Conservation (phyloP, 2,329 filamentous ascomycete species). For the Pseudogymnoascus sp. region DNA sequence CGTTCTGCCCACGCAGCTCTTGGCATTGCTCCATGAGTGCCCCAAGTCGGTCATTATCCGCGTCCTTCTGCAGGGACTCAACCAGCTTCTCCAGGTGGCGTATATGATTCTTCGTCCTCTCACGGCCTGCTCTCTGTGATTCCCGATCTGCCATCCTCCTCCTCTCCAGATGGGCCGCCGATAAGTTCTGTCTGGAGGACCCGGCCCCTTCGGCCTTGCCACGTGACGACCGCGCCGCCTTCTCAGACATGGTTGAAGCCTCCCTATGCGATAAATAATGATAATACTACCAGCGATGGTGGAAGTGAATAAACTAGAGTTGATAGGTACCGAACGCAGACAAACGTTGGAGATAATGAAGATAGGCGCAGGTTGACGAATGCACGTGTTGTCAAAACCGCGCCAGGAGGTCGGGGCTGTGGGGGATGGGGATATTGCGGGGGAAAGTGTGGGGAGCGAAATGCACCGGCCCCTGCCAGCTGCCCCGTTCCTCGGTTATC, state of each 20-base stretch:
- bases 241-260: not conserved
- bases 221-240: not conserved
- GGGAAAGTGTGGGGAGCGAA: not conserved
- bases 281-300: not conserved
- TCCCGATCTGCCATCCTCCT: not conserved
- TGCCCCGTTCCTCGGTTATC: not conserved
- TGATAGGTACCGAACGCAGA: not conserved
- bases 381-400: not conserved
- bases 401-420: not conserved
- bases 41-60: not conserved
- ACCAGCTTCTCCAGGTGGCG: not conserved
- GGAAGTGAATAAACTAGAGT: not conserved
- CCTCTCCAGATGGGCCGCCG: not conserved
- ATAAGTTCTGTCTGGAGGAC: not conserved
- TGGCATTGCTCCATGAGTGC: constrained; percentile 4
- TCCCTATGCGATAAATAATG: not conserved
- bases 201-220: not conserved
- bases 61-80: not conserved
- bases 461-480: not conserved
- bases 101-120: constrained; percentile 6
- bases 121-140: not conserved
- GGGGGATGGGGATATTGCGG: not conserved
- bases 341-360: not conserved
- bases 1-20: not conserved
- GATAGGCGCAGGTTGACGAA: too few species aligned